Evolutionary conservation across 2,329 filamentous ascomycete genomes (phyloP).

Genomic region (Talaromyces sp.): DNA sequence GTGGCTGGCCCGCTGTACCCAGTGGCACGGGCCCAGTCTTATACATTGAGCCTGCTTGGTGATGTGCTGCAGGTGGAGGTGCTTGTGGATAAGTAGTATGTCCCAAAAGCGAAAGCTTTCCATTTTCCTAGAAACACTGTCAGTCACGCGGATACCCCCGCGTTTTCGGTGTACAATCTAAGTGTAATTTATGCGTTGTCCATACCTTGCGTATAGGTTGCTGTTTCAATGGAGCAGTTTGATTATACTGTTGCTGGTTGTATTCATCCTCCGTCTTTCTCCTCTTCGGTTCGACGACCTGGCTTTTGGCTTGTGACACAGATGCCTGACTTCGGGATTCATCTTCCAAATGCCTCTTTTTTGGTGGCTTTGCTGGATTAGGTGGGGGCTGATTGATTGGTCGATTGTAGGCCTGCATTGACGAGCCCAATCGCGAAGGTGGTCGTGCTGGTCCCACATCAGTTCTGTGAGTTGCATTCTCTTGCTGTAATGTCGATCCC

Average conservation of each 20-base stretch:
- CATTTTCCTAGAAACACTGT: conserved; percentile 25
- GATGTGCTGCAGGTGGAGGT: conserved; percentile 25
- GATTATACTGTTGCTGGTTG: conserved; percentile 58
- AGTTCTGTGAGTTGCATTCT: conserved; percentile 38
- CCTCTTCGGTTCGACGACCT: conserved; percentile 72
- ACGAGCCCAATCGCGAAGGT: conserved; percentile 45
- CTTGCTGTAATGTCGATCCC: conserved; percentile 28
- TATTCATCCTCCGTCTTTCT: conserved; percentile 73
- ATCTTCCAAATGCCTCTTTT: conserved; percentile 64
- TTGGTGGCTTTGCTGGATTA: conserved; percentile 68
- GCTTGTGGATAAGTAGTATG: conserved; percentile 35
- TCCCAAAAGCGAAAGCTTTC: conserved; percentile 41
- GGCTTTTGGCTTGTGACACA: conserved; percentile 50
- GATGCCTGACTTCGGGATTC: conserved; percentile 47
- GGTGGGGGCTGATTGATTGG: conserved; percentile 61
- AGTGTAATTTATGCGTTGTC: conserved; percentile 4
- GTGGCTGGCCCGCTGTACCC: conserved; percentile 55
- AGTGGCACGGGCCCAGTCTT: conserved; percentile 28
- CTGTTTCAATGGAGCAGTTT: conserved; percentile 73
- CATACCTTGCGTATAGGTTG: conserved; percentile 67
- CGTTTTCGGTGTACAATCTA: conserved; percentile 7
- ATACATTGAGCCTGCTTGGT: conserved; percentile 32
- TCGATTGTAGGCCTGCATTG: conserved; percentile 55
- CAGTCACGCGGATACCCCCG: conserved; percentile 6
- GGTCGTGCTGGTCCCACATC: conserved; percentile 53